Evolutionary conservation across 345 rosid species (phyloP).

Genomic region (Citrus sp.): DNA sequence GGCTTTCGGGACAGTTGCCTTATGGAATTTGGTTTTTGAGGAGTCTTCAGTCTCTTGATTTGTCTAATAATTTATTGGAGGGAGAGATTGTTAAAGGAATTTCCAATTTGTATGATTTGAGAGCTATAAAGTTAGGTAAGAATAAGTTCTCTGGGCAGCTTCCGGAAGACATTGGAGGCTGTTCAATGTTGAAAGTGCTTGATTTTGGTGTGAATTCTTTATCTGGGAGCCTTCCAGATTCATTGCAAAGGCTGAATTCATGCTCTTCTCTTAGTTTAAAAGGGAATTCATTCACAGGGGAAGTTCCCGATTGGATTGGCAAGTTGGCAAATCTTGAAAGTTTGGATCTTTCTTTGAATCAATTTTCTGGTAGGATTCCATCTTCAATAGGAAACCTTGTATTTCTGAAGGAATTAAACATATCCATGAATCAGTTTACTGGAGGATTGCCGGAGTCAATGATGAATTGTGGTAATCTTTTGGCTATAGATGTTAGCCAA

Average conservation of each 20-base stretch:
- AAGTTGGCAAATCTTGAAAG: slow-evolving; percentile 52
- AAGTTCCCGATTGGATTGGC: slow-evolving; percentile 74
- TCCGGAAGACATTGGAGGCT: slow-evolving; percentile 65
- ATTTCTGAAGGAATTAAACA: slow-evolving; percentile 55
- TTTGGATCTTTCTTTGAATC: slow-evolving; percentile 79
- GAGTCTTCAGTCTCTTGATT: slow-evolving; percentile 57
- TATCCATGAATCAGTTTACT: slow-evolving; percentile 54
- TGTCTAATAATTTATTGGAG: slow-evolving; percentile 60
- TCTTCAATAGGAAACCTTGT: slow-evolving; percentile 60
- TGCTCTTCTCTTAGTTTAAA: slow-evolving; percentile 46
- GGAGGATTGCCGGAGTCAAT: slow-evolving; percentile 67
- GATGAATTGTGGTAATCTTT: slow-evolving; percentile 50
- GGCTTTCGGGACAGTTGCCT: slow-evolving; percentile 64
- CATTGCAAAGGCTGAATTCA: slow-evolving; percentile 52
- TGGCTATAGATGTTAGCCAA: slow-evolving; percentile 66
- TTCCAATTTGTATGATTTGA: slow-evolving; percentile 54
- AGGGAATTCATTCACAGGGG: slow-evolving; percentile 58
- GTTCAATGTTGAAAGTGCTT: slow-evolving; percentile 44
- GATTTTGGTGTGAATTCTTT: slow-evolving; percentile 69
- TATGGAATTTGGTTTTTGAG: slow-evolving; percentile 59
- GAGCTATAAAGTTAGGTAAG: slow-evolving; percentile 39
- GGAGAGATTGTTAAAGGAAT: slow-evolving; percentile 63
- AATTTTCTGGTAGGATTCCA: slow-evolving; percentile 56
- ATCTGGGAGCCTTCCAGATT: slow-evolving; percentile 64
- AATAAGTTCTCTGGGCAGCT: slow-evolving; percentile 61